Base-by-base conservation (phyloP, 495 filamentous ascomycete genomes). In the Usnea hakonensis region DNA sequence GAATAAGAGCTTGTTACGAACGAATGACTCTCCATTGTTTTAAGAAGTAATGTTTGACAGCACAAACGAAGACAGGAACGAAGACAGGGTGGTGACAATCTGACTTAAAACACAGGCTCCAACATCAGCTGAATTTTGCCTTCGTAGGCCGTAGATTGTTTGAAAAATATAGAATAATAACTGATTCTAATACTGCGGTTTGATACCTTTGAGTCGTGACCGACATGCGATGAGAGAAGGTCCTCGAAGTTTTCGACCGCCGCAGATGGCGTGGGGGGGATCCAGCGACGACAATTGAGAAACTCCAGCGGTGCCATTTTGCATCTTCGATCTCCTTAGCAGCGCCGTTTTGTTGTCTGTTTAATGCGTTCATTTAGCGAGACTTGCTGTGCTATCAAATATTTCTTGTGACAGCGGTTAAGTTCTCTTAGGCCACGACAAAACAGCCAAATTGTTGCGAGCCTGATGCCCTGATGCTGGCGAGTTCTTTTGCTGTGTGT, bases 401-500 rank as follows among this genome's bases (percentile, higher is more conserved):
- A 13, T 26, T 55, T 64, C 62, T n/a, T 37, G 35, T 5, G 56
- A 40, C 11, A 28, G 41, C 21, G 32, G 14, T 16, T 13, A 33
- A 44, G 43, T 30, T 55, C 33, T 33, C n/a, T 58, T 58, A 23
- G 62, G 54, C 67, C 64, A 68, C 28, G 56, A 17, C 10, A 53
- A 64, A 14, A 60, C 64, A 38, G 69, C 62, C 5, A 71, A 72
- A 38, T 65, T 64, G 56, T 69, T 71, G 21, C 71, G 66, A 21
- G 68, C 65, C 56, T 73, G 65, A 46, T 74, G 65, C 9, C 72
- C 71, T 52, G 69, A 71, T 37, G 62, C 60, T 30, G 72, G 71
- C 21, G 69, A 70, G 60, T 70, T 68, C 57, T 61, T 60, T 58
- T 61, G 69, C 30, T 69, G 58, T 6, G 69, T 67, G 62, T 73